Base-by-base conservation (phyloP, 805 yeast species). In the Lipomyces orientalis region DNA sequence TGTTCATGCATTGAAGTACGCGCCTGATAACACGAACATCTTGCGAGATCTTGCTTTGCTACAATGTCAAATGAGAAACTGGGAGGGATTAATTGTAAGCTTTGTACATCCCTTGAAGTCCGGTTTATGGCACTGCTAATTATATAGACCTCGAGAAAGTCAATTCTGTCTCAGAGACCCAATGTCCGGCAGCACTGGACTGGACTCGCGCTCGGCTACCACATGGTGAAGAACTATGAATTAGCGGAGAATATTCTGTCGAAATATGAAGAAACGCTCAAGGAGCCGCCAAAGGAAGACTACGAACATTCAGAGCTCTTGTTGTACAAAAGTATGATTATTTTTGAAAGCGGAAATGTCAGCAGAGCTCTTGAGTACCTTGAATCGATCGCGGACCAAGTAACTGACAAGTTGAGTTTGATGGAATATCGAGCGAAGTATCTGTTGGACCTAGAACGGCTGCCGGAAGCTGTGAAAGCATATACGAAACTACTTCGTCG, bases 161-260 rank as follows among this genome's bases (percentile, higher is more conserved):
- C 83, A 51, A 88, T 87, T 74, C 83, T 95, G 78, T 90, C 89
- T 73, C 84, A 85, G 33, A 88, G 85, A 73, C 87, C 95, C 10
- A 97, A 97, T 0, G 90, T 87, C 76, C 85, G 97, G 71, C 93
- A 94, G 69, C 90, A 91, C 76, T 93, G 97, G 97, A 90, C 97
- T 1, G 88, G 89, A 0, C 83, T 90, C 61, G 97, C 97, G 0
- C 83, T 92, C 55, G 97, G 98, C 0, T 91, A 90, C 76, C 91
- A 90, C 77, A 81, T 93, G 76, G 86, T 86, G 76, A 84, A 85
- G 33, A 91, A 93, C 74, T 85, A 83, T 74, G 81, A 81, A 49
- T 86, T 86, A 31, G 94, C 97, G 6, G 88, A 88, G 64, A 85
- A 85, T 64, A 90, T 94, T 1, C 83, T 93, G 73, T 76, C 85